Percentiles rank a stretch among this genome's conserved stretches.
Evolutionary conservation across 1,284 basidiomycete genomes (phyloP).

Genomic region (Marasmius oreades): DNA sequence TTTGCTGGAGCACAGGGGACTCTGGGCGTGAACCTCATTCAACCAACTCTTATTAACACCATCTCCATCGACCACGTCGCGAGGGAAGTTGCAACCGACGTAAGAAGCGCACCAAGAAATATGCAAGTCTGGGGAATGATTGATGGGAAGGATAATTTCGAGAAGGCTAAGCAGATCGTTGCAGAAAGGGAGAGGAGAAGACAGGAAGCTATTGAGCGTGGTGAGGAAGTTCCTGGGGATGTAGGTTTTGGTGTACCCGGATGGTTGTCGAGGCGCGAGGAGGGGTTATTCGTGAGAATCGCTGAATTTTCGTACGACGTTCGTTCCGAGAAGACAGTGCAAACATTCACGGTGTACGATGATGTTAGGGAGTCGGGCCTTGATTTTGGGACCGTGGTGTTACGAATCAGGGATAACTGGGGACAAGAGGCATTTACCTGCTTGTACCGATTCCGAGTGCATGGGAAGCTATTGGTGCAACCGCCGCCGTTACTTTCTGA

Average conservation of each 20-base stretch:
- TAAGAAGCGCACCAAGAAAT: slow-evolving; percentile 75
- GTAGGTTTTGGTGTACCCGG: slow-evolving; percentile 35
- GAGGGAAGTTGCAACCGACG: slow-evolving; percentile 73
- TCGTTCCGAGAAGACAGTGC: slow-evolving; percentile 62
- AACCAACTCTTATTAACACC: slow-evolving; percentile 66
- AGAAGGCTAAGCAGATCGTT: slow-evolving; percentile 51
- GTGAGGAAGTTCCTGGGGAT: slow-evolving; percentile 32
- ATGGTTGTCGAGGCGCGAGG: slow-evolving; percentile 42
- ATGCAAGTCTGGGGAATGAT: slow-evolving; percentile 90
- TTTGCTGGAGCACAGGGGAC: slow-evolving; percentile 78
- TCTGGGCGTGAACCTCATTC: slow-evolving; percentile 77
- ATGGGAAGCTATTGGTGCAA: slow-evolving; percentile 44
- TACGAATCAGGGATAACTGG: slow-evolving; percentile 84
- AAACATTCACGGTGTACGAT: slow-evolving; percentile 79
- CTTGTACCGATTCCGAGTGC: slow-evolving; percentile 84
- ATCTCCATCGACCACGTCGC: slow-evolving; percentile 89
- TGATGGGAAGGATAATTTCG: slow-evolving; percentile 70
- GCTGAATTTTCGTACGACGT: slow-evolving; percentile 82
- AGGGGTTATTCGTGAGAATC: slow-evolving; percentile 66
- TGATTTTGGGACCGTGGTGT: slow-evolving; percentile 78
- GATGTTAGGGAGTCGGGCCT: slow-evolving; percentile 68
- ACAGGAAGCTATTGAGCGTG: slow-evolving; percentile 35
- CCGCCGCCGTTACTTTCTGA: slow-evolving; percentile 24
- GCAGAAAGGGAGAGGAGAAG: slow-evolving; percentile 34
- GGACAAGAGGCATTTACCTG: slow-evolving; percentile 84